Base-by-base conservation (phyloP, 2,329 filamentous ascomycete genomes). In the Talaromyces sp. region DNA sequence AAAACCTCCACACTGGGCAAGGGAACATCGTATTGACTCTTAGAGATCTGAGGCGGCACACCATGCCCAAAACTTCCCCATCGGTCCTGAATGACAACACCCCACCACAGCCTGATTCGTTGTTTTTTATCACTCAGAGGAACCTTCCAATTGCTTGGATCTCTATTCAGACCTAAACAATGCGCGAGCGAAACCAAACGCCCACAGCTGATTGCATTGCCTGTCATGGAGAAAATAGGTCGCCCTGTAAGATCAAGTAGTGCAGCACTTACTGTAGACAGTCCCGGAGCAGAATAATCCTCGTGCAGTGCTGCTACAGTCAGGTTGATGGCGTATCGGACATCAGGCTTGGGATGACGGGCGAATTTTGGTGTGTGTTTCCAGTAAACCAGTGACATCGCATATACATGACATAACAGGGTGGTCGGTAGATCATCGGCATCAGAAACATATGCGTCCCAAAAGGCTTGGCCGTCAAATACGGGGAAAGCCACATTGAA, bases 401-500 rank as follows among this genome's bases (percentile, higher is more conserved):
- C 85, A 67, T 86, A 85, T 1, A 88, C 72, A 62, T 82, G 82
- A 44, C 83, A 82, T 3, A 87, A 68, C 23, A 88, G 72, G 1
- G 84, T 82, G 0, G 84, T 83, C 0, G 84, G 85, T 58, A 84
- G 80, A 9, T 79, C 76, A 9, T 81, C 72, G 18, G 78, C 70
- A 5, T 77, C 76, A 5, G 74, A 80, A 35, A 70, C 74, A 61
- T 82, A 83, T 23, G 81, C 80, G 11, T 77, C 76, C 63, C 81
- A 77, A 61, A 87, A 85, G 0, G 80, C 78, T 2, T 77, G 71
- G 48, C 84, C 82, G 63, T 88, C 84, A 7, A 88, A 77, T 1
- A 88, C 75, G 0, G 86, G 86, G 64, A 88, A 84, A n/a, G 83
- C 85, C n/a, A 76, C 75, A 69, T 88, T 85, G 42, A 84, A 80